Base-by-base conservation (phyloP, 495 filamentous ascomycete species). In the Penicillium goetzii region DNA sequence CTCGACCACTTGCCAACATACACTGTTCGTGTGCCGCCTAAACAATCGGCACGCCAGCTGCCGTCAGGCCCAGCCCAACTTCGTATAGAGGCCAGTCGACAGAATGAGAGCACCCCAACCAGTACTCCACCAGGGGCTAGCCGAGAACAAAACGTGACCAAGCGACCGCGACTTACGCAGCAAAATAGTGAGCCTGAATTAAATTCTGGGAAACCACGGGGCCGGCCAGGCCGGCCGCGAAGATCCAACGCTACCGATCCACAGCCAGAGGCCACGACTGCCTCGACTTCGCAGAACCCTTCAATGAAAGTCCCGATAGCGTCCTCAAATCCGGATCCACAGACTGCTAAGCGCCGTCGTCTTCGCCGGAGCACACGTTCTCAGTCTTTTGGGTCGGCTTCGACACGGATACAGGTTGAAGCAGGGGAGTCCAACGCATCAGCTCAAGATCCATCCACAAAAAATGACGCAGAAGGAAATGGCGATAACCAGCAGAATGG, bases 131-230 rank as follows among this genome's bases (percentile, higher is more conserved):
- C 38, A 1, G 59, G 9, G 21, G 6, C 2, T n/a, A 17, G 36
- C 14, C 28, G 59, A 17, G 61, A 65, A 10, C 69, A 74, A 51
- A 60, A 70, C 26, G 56, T 70, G 21, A 47, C 63, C 0, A 81
- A 81, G 63, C 76, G 77, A 25, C 76, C 62, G 1, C 74, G 78
- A 15, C 66, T 79, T 17, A 64, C 63, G 12, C 67, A 70, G 4
- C 8, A 62, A 6, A 12, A 40, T 0, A 67, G 57, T 6, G 59
- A 60, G 14, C 15, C 54, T 43, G 26, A 19, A 14, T 6, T 45
- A 5, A 60, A 53, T 0, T n/a, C 63, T n/a, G 65, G 64, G 4
- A 75, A 66, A 45, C 69, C 32, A 52, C 66, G 53, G 49, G 74
- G 76, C 4, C 76, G 77, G 6, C 77, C 78, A 4, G 30, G 30